Evolutionary conservation across 805 yeast genomes (phyloP).

Genomic region (Kodamaea restingae): DNA sequence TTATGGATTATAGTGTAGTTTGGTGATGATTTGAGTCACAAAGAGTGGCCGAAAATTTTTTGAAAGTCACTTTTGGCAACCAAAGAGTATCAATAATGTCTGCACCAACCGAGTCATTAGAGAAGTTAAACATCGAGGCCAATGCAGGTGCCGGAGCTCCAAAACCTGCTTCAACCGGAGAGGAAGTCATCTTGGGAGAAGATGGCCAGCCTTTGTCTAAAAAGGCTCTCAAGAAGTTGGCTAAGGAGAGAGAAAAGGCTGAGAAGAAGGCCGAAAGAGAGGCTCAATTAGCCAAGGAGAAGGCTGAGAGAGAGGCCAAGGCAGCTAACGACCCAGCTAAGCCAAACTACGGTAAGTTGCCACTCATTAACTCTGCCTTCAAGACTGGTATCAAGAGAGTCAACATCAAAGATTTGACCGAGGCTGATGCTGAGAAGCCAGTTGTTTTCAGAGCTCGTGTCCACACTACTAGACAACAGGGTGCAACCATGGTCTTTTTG

Average conservation of each 20-base stretch:
- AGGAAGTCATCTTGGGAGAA: conserved; percentile 44
- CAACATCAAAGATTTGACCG: conserved; percentile 52
- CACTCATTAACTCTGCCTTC: conserved; percentile 72
- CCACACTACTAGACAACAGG: conserved; percentile 91
- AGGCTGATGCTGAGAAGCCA: conserved; percentile 66
- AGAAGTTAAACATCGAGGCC: conserved; percentile 18
- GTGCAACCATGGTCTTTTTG: conserved; percentile 88
- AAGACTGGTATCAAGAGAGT: conserved; percentile 67
- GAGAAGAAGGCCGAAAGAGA: conserved; percentile 91
- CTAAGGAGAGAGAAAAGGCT: conserved; percentile 89
- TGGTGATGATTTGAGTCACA: conserved; percentile 2
- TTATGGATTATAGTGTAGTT: neutral
- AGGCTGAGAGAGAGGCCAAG: conserved; percentile 69
- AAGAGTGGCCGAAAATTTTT: neutral
- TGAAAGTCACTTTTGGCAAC: neutral
- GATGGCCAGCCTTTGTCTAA: conserved; percentile 88
- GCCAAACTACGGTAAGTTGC: conserved; percentile 84
- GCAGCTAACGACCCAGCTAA: conserved; percentile 81
- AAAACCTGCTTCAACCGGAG: conserved; percentile 10
- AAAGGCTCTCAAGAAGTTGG: conserved; percentile 91
- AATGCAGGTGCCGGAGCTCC: conserved; percentile 7
- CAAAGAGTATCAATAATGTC: conserved; percentile 16
- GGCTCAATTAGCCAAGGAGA: conserved; percentile 79
- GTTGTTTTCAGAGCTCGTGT: conserved; percentile 90
- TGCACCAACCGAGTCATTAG: conserved; percentile 23